These are phyloP conservation scores for Sclerotinia subarctica DNA, from an alignment of 2,329 filamentous ascomycete genomes.

Conservation along the genomic window DNA sequence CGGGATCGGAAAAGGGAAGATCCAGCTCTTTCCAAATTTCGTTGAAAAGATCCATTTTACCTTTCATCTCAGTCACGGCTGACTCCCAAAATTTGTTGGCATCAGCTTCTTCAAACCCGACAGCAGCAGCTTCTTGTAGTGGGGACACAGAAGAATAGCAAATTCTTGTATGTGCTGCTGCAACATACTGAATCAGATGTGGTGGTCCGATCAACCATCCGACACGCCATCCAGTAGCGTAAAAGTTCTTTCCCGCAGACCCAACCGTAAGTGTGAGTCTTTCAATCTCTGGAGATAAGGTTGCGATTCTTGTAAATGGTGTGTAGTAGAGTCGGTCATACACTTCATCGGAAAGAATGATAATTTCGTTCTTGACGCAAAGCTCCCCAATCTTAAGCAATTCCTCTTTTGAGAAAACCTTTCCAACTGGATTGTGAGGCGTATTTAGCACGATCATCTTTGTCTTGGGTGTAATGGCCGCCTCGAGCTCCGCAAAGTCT, in stretches of 20 bases:
- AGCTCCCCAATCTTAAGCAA: constrained; percentile 81
- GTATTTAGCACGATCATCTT: constrained; percentile 95
- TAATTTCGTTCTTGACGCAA: constrained; percentile 88
- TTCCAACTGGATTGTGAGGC: constrained; percentile 90
- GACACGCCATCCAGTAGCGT: constrained; percentile 94
- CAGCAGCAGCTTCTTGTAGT: constrained; percentile 88
- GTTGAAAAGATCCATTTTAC: constrained; percentile 84
- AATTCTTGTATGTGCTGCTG: constrained; percentile 90
- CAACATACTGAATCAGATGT: constrained; percentile 85
- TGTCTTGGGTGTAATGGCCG: constrained; percentile 77
- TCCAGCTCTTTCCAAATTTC: constrained; percentile 72
- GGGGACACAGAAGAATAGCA: constrained; percentile 94
- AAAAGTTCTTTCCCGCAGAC: constrained; percentile 97
- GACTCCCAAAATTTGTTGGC: constrained; percentile 82
- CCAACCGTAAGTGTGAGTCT: constrained; percentile 88
- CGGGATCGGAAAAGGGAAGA: constrained; percentile 66
- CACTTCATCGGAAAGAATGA: constrained; percentile 89
- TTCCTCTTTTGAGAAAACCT: constrained; percentile 84
- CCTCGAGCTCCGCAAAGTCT: constrained; percentile 78
- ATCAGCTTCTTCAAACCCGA: constrained; percentile 91
- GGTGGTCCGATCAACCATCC: constrained; percentile 89
- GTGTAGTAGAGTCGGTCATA: constrained; percentile 96
- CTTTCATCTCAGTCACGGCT: constrained; percentile 81
- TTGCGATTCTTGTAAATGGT: constrained; percentile 89
- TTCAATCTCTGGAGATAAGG: constrained; percentile 85